phyloP scores from a whole-genome alignment of 2,329 filamentous ascomycete genomes.

The Thelonectria rubi region DNA sequence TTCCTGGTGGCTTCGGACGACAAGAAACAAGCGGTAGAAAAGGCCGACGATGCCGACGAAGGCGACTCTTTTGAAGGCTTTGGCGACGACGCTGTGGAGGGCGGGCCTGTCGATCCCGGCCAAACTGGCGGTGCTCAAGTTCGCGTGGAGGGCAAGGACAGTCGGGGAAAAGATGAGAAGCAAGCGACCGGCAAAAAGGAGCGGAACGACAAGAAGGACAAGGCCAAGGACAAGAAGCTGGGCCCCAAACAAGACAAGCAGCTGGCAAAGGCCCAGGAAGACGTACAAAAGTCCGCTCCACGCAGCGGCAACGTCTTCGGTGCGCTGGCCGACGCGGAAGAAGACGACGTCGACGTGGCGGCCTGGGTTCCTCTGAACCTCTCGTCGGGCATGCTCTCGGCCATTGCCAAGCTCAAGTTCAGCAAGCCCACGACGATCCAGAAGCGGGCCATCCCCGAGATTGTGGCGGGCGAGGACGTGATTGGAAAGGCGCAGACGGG shows the following conservation, averaged over 20 bases:
- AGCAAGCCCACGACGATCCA: slow-evolving; percentile 85
- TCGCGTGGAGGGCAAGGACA: slow-evolving; percentile 43
- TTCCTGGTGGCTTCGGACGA: slow-evolving; percentile 56
- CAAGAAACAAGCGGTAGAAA: slow-evolving; percentile 22
- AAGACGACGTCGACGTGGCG: slow-evolving; percentile 71
- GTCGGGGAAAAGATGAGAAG: slow-evolving; percentile 44
- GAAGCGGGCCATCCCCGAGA: slow-evolving; percentile 78
- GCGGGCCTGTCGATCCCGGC: slow-evolving; percentile 45
- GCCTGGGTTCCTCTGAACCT: slow-evolving; percentile 81
- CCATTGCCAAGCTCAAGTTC: slow-evolving; percentile 84
- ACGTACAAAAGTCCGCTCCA: slow-evolving; percentile 49
- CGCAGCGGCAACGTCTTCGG: slow-evolving; percentile 62
- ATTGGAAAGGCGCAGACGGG: slow-evolving; percentile 96
- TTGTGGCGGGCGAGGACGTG: slow-evolving; percentile 85
- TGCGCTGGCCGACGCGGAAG: slow-evolving; percentile 62
- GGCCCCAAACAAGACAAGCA: slow-evolving; percentile 45
- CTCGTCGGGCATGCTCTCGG: slow-evolving; percentile 74
- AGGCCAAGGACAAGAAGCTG: slow-evolving; percentile 45
- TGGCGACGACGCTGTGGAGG: slow-evolving; percentile 56
- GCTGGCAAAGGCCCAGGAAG: slow-evolving; percentile 49
- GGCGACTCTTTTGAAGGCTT: slow-evolving; percentile 73
- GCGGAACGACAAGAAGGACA: slow-evolving; percentile 39
- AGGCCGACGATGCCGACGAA: slow-evolving; percentile 49
- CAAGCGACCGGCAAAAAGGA: slow-evolving; percentile 43
- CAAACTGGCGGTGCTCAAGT: slow-evolving; percentile 45